phyloP scores from a whole-genome alignment of 2,329 filamentous ascomycete genomes.

The Scortechinia acanthostroma region DNA sequence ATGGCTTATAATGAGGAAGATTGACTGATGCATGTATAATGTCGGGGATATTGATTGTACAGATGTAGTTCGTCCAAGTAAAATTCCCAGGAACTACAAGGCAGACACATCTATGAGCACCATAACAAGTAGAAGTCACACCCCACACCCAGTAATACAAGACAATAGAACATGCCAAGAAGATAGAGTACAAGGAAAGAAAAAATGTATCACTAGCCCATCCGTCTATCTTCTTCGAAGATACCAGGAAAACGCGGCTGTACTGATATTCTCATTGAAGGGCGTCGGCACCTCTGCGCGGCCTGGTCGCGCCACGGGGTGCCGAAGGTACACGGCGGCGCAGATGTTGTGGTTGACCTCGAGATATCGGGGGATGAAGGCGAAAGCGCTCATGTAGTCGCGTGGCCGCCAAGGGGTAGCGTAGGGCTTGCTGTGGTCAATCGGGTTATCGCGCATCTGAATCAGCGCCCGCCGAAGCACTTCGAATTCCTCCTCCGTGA shows the following conservation, averaged over 20 bases:
- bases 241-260: constrained; percentile 91
- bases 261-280: constrained; percentile 63
- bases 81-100: no score
- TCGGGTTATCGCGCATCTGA: constrained; percentile 2
- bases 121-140: no score
- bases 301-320: constrained; percentile 82
- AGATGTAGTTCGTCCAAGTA: no score
- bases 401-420: constrained; percentile 83
- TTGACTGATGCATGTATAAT: no score
- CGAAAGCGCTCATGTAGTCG: constrained; percentile 82
- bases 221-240: constrained; percentile 72
- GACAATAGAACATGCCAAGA: no score
- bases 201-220: no score
- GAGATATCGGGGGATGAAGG: constrained; percentile 88
- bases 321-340: constrained; percentile 85
- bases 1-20: no score
- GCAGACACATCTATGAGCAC: no score
- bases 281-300: constrained; percentile 78
- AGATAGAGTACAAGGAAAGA: no score
- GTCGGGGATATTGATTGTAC: no score
- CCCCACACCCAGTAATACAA: no score
- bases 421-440: constrained; percentile 61
- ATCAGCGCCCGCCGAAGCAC: neutral
- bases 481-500: neutral
- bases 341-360: constrained; percentile 98